These are phyloP conservation scores for Rhazya stricta DNA, from an alignment of 257 asterid genomes.

Conservation along the genomic window DNA sequence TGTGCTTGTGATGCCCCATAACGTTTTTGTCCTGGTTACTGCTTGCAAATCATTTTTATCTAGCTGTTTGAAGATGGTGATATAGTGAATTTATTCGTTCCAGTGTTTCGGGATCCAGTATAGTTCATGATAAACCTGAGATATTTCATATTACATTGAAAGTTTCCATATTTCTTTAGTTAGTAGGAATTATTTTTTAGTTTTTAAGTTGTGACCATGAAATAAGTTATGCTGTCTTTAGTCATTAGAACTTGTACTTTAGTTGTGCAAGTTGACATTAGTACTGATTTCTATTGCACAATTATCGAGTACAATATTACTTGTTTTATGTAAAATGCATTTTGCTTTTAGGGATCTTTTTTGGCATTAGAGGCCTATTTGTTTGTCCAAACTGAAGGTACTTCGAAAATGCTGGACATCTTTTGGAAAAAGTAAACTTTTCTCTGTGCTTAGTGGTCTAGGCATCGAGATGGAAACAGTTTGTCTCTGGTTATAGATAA, in stretches of 20 bases:
- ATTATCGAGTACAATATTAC: neutral
- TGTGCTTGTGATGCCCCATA: neutral
- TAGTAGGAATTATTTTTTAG: neutral
- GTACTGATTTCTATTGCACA: no score
- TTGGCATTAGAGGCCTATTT: neutral
- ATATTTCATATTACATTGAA: neutral
- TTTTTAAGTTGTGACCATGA: neutral
- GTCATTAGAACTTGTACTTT: neutral
- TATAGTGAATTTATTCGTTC: neutral
- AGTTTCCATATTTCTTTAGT: neutral
- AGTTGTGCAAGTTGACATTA: neutral
- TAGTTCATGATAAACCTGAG: neutral
- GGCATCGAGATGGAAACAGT: neutral
- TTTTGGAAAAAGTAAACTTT: neutral
- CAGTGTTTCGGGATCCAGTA: neutral
- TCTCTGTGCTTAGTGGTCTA: neutral
- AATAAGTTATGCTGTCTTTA: neutral
- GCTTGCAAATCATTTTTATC: neutral
- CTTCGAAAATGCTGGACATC: neutral
- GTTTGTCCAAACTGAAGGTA: neutral
- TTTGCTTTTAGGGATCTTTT: neutral
- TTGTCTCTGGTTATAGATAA: neutral
- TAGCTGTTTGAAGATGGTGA: neutral
- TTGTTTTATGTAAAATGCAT: neutral
- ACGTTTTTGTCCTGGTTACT: neutral